Evolutionary conservation across 2,329 filamentous ascomycete genomes (phyloP), one percentile per base, ranked within the genome.

Genomic region (Mycocentrospora acerina): DNA sequence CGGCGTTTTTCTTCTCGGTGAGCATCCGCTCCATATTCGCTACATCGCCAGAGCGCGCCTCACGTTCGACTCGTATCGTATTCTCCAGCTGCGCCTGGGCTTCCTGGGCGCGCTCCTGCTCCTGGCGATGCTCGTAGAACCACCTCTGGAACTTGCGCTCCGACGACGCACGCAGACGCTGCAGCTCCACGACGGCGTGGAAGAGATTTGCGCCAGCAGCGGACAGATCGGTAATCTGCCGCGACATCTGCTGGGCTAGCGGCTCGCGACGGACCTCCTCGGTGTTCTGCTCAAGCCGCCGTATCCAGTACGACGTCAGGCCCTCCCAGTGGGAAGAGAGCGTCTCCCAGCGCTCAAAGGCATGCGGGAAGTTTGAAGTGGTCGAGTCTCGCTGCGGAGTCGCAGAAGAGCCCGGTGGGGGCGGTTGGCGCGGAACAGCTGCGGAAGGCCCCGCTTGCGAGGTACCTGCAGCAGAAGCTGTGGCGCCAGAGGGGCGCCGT

Each of bases 291-390:
- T 98, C 88, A 7, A 98, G 75, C 53, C 90, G 84, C 31, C 89
- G 86, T 50, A 98, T 93, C 91, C 93, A 98, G 70, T 95, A 97
- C 42, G 89, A 91, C 0, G 93, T 97, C 42, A 98, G 77, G 4
- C 93, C 93, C 66, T 98, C 93, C 93, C 93, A 98, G 57, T 97
- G 91, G 5, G 93, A 94, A 0, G 93, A 98, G 3, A 98, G 72
- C 0, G 88, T 91, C 65, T 98, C 93, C 93, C 93, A 98, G 44
- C 93, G 81, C 68, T 98, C 91, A 59, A 98, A 98, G 0, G 93
- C 93, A 68, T 97, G 93, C 1, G 93, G 93, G 52, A 98, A 97
- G 0, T 85, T 83, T 31, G 86, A 88, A 3, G 66, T 60, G 8
- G 66, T 69, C 13, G 60, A 64, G 42, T 68, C 60, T 38, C 62